phyloP scores from a whole-genome alignment of 2,329 filamentous ascomycete genomes.

The Trichoderma atroviride region DNA sequence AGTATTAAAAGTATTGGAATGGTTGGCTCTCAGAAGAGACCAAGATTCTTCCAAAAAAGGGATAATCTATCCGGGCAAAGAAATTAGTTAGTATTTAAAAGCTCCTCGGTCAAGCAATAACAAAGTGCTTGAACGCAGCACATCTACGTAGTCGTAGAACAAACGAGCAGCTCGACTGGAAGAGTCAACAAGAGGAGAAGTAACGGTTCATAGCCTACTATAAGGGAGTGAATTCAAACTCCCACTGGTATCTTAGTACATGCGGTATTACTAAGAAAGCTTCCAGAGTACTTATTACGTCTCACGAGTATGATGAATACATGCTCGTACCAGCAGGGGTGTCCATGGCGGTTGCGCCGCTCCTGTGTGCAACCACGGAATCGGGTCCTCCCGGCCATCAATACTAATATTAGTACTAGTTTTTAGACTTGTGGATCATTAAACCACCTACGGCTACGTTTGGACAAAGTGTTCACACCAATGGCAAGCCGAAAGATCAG shows the following conservation, averaged over 20 bases:
- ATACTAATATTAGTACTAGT: not conserved
- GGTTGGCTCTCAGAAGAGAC: not conserved
- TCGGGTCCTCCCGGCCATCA: slow-evolving; percentile 5
- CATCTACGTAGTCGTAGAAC: slow-evolving; percentile 9
- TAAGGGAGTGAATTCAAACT: not conserved
- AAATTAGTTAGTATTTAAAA: not conserved
- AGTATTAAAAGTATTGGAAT: not conserved
- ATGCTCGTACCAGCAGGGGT: not conserved
- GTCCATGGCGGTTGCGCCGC: slow-evolving; percentile 4
- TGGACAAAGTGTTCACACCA: not conserved
- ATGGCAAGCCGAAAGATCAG: not conserved
- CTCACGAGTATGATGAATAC: not conserved
- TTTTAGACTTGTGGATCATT: not conserved
- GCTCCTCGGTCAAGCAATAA: not conserved
- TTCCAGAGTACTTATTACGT: not conserved
- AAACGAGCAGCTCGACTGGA: slow-evolving; percentile 4
- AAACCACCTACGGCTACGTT: not conserved
- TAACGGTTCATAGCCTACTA: not conserved
- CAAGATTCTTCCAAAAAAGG: not conserved
- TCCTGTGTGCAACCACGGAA: not conserved
- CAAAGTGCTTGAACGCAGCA: slow-evolving; percentile 13
- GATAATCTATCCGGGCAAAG: not conserved
- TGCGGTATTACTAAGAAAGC: slow-evolving; percentile 15
- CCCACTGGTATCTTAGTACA: not conserved
- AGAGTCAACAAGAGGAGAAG: not conserved